phyloP scores from a whole-genome alignment of 2,329 filamentous ascomycete genomes.

The Exophiala sideris region DNA sequence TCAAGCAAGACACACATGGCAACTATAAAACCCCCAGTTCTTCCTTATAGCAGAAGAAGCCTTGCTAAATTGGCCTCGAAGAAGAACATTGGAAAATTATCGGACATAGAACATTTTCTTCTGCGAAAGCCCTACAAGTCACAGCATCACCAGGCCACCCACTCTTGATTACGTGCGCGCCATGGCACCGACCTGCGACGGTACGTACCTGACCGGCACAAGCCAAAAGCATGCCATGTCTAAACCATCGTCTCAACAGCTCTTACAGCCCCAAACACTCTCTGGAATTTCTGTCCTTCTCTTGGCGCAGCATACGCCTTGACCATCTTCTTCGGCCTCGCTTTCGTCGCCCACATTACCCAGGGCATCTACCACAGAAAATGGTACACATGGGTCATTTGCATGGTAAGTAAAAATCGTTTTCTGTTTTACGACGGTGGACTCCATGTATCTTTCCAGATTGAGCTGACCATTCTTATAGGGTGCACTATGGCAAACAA shows the following conservation, averaged over 20 bases:
- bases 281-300: slow-evolving; percentile 2
- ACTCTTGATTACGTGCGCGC: no score
- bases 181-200: no score
- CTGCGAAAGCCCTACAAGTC: no score
- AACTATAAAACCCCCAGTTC: no score
- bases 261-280: background rate
- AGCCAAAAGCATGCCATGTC: no score
- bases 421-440: background rate
- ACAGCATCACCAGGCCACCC: no score
- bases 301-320: background rate
- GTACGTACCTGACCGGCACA: no score
- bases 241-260: slow-evolving; percentile 42
- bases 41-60: no score
- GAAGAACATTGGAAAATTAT: no score
- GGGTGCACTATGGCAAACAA: slow-evolving; percentile 4
- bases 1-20: no score
- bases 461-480: background rate
- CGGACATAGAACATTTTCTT: no score
- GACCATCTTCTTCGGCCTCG: background rate
- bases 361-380: background rate
- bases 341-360: background rate
- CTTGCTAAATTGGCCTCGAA: no score
- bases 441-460: background rate
- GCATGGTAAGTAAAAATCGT: background rate
- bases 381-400: background rate